phyloP scores from a whole-genome alignment of 257 asterid genomes.

The Primulina huaijiensis region DNA sequence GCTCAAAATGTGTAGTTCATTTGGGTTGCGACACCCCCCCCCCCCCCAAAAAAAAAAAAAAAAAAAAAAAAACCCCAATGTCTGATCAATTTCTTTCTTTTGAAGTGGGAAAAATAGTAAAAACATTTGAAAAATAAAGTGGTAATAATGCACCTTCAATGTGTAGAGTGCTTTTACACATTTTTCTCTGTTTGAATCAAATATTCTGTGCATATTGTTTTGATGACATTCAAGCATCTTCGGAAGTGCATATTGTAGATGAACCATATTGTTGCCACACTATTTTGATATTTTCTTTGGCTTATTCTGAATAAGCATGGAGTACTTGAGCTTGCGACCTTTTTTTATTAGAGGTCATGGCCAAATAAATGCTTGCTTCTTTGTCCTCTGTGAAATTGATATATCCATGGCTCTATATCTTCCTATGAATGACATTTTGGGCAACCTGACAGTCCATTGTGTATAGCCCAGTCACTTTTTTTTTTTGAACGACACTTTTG shows the following conservation, averaged over 20 bases:
- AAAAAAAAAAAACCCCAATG: no score
- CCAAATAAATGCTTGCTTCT: conserved; percentile 18
- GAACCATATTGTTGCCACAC: conserved; percentile 12
- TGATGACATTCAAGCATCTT: background rate
- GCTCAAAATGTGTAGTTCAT: background rate
- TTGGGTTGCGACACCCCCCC: background rate
- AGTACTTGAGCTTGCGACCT: conserved; percentile 12
- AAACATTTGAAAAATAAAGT: no score
- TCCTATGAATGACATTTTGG: conserved; percentile 6
- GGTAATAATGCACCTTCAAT: background rate
- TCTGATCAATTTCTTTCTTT: background rate
- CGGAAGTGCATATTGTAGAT: background rate
- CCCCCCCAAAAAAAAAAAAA: no score
- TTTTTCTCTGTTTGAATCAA: no score
- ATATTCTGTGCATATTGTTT: background rate
- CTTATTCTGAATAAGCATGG: conserved; percentile 5
- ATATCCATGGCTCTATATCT: conserved; percentile 16
- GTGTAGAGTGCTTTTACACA: background rate
- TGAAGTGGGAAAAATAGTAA: background rate
- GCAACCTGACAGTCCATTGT: conserved; percentile 6
- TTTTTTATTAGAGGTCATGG: conserved; percentile 6
- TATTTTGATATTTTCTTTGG: background rate
- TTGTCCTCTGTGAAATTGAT: conserved; percentile 10
- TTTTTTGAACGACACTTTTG: no score
- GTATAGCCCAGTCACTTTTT: background rate